Base-by-base conservation (phyloP, 306 rosid genomes). In the Inga oerstediana region DNA sequence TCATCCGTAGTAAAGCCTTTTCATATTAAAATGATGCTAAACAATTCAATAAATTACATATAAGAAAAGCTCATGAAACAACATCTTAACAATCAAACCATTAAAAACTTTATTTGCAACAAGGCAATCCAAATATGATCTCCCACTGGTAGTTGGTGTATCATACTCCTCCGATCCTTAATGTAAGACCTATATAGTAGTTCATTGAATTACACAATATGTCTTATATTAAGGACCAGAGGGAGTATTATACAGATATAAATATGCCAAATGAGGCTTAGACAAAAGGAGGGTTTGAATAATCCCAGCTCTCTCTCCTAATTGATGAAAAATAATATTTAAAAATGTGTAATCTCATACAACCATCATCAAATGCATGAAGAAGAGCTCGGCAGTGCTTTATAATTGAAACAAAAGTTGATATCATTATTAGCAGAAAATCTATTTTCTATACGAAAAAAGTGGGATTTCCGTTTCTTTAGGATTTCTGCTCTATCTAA, bases 21-120 rank as follows among this genome's bases (percentile, higher is more conserved):
- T 54, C 45, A 54, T n/a, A 64, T 77, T 22, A 81, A 72, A 70
- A 70, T 70, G 51, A 48, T 61, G 68, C 27, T 22, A 66, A 49
- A 75, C 19, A 81, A 80, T 30, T 66, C 5, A 72, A 81, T 85
- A 39, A 61, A 77, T 52, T 74, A 77, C 59, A 86, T 68, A 79
- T 66, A 72, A 61, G 77, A 58, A 44, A 72, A 76, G 72, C 45
- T 43, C 37, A 70, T 44, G 20, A 24, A 10, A 73, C 17, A 7
- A 70, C 44, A 79, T 43, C 41, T 68, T n/a, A 62, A 76, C 32
- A 71, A 80, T 75, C 68, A 77, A 77, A 77, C 39, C 80, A 77
- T 41, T 49, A 59, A 46, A 58, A 76, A 5, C 54, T 75, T 75
- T 10, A 17, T 34, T 24, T 32, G 32, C 46, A 56, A 59, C 54